These are phyloP conservation scores for Pythium scleroteichum DNA, from an alignment of 352 stramenopile genomes.

Conservation along the genomic window DNA sequence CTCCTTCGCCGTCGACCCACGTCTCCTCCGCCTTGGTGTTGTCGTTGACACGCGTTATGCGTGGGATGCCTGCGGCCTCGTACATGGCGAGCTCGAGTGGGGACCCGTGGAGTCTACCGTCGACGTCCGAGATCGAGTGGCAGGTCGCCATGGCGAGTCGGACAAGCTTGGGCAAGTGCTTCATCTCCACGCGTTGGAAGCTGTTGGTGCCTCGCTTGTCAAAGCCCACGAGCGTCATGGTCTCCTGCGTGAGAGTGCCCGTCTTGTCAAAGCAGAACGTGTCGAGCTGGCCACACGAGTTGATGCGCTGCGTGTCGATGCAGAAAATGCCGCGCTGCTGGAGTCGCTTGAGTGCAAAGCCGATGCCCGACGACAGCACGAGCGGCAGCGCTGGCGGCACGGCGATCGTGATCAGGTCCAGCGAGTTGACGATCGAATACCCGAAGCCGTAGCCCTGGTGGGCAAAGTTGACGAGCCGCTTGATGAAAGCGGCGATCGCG, in stretches of 20 bases:
- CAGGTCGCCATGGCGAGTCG: constrained; percentile 47
- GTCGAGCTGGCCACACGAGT: constrained; percentile 48
- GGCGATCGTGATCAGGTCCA: constrained; percentile 68
- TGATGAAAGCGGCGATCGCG: constrained; percentile 52
- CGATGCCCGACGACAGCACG: constrained; percentile 54
- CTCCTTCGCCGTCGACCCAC: constrained; percentile 10
- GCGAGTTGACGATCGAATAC: constrained; percentile 42
- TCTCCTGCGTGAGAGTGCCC: constrained; percentile 53
- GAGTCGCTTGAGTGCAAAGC: constrained; percentile 60
- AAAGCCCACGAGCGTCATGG: constrained; percentile 42
- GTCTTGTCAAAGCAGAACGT: constrained; percentile 77
- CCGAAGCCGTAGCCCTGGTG: constrained; percentile 30
- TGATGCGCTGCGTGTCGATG: constrained; percentile 67
- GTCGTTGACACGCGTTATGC: constrained; percentile 34
- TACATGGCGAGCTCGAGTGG: constrained; percentile 60
- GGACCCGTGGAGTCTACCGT: constrained; percentile 42
- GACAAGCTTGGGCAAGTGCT: constrained; percentile 15
- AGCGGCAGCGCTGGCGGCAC: constrained; percentile 59
- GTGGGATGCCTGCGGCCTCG: constrained; percentile 29
- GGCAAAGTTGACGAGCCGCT: constrained; percentile 41
- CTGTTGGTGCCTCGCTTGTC: constrained; percentile 10
- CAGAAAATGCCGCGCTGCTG: constrained; percentile 53
- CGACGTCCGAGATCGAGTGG: constrained; percentile 40
- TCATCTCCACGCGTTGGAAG: constrained; percentile 11
- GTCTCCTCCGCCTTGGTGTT: constrained; percentile 17